phyloP scores from a whole-genome alignment of 805 yeast species.

The Candida chauliodis region DNA sequence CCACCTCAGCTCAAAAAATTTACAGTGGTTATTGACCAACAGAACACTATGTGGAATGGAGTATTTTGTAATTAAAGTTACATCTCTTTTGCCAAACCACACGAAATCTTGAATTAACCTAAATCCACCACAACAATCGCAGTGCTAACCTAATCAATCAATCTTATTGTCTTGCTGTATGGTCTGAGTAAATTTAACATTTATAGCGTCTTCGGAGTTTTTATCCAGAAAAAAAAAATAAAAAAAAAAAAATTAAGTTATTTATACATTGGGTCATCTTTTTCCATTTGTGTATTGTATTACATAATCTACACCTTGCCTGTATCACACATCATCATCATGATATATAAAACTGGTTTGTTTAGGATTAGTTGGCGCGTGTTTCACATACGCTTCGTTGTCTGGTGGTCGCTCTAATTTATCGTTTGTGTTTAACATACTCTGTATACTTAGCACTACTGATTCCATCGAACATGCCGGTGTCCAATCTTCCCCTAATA shows the following conservation, averaged over 20 bases:
- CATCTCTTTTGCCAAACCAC: no score
- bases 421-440: slow-evolving; percentile 54
- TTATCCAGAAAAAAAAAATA: neutral
- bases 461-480: slow-evolving; percentile 55
- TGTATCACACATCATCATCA: slow-evolving; percentile 46
- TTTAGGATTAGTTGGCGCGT: slow-evolving; percentile 60
- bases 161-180: no score
- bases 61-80: no score
- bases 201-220: slow-evolving; percentile 6
- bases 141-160: no score
- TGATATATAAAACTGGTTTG: slow-evolving; percentile 50
- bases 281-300: neutral
- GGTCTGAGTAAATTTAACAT: neutral
- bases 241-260: neutral
- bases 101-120: no score
- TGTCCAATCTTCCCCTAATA: slow-evolving; percentile 65
- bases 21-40: no score
- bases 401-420: slow-evolving; percentile 53
- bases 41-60: no score
- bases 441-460: slow-evolving; percentile 56
- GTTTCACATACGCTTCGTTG: slow-evolving; percentile 44
- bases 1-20: neutral
- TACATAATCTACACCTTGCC: no score
- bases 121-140: no score
- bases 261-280: neutral